A percentile compares a stretch with the other conserved stretches of the same genome.
Evolutionary conservation across 192 early-diverging fungal genomes (phyloP).

Genomic region (Bifiguratus adelaidae): DNA sequence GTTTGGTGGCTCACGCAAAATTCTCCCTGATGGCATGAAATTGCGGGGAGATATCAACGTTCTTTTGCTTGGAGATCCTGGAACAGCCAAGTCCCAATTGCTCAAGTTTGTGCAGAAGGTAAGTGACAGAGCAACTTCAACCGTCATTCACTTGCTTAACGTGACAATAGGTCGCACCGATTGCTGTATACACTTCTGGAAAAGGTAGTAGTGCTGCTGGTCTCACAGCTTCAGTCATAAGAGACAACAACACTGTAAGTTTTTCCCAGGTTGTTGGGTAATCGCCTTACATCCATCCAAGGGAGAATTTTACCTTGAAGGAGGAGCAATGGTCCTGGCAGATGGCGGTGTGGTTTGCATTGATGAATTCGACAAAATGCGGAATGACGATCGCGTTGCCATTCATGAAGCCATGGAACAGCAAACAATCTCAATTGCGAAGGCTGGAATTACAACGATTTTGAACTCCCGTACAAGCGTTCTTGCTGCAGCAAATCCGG

Average conservation of each 20-base stretch:
- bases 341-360: slow-evolving; percentile 99
- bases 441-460: slow-evolving; percentile 99
- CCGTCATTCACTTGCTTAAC: not conserved
- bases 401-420: slow-evolving; percentile 99
- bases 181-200: slow-evolving; percentile 98
- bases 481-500: slow-evolving; percentile 95
- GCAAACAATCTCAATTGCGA: slow-evolving; percentile 99
- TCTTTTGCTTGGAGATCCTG: slow-evolving; percentile 93
- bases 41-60: slow-evolving; percentile 98
- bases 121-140: not conserved
- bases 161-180: slow-evolving; percentile 63
- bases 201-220: slow-evolving; percentile 98
- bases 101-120: slow-evolving; percentile 98
- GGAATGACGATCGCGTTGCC: slow-evolving; percentile 97
- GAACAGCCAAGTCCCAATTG: slow-evolving; percentile 96
- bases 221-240: slow-evolving; percentile 94
- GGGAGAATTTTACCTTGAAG: slow-evolving; percentile 96
- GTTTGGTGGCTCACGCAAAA: slow-evolving; percentile 94
- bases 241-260: slow-evolving; percentile 75
- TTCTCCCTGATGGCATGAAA: slow-evolving; percentile 93
- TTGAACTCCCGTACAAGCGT: slow-evolving; percentile 95
- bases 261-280: not conserved
- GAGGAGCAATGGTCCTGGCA: slow-evolving; percentile 97
- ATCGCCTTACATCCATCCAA: slow-evolving; percentile 9
- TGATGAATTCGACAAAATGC: slow-evolving; percentile 99